Evolutionary conservation across 352 stramenopile genomes (phyloP).

Genomic region (Globisporangium rhizosaccharum): DNA sequence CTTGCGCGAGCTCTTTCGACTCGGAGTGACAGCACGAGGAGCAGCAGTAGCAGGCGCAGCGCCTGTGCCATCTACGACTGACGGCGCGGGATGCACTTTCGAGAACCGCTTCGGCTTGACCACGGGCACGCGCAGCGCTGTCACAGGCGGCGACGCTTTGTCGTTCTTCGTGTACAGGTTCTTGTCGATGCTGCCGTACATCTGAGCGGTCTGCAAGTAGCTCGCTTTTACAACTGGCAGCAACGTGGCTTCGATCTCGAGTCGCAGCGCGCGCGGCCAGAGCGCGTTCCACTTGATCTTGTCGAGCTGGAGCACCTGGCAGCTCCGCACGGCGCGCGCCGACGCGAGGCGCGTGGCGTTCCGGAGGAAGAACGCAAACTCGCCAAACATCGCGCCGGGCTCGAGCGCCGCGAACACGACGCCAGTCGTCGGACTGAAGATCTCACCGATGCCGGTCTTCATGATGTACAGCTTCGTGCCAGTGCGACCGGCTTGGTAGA

Average conservation of each 20-base stretch:
- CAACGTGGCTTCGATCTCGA: slow-evolving; percentile 33
- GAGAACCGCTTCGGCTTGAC: not conserved
- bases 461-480: slow-evolving; percentile 45
- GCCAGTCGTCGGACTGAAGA: slow-evolving; percentile 28
- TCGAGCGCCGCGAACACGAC: slow-evolving; percentile 32
- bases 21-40: not conserved
- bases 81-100: not conserved
- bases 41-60: not conserved
- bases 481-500: slow-evolving; percentile 40
- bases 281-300: slow-evolving; percentile 37
- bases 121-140: slow-evolving; percentile 1
- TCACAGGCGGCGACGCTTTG: slow-evolving; percentile 11
- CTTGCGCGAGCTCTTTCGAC: not conserved
- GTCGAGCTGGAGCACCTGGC: slow-evolving; percentile 60
- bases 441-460: slow-evolving; percentile 41
- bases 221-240: slow-evolving; percentile 28
- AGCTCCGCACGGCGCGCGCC: slow-evolving; percentile 44
- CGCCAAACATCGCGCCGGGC: slow-evolving; percentile 40
- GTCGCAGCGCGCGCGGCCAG: slow-evolving; percentile 35
- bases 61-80: not conserved
- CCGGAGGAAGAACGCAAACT: slow-evolving; percentile 60
- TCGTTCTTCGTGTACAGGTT: slow-evolving; percentile 63
- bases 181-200: slow-evolving; percentile 56
- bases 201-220: slow-evolving; percentile 27
- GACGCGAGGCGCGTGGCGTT: slow-evolving; percentile 37